Evolutionary conservation across 2,329 filamentous ascomycete genomes (phyloP), one percentile per base, ranked within the genome.

Genomic region (Penicillium griseofulvum): DNA sequence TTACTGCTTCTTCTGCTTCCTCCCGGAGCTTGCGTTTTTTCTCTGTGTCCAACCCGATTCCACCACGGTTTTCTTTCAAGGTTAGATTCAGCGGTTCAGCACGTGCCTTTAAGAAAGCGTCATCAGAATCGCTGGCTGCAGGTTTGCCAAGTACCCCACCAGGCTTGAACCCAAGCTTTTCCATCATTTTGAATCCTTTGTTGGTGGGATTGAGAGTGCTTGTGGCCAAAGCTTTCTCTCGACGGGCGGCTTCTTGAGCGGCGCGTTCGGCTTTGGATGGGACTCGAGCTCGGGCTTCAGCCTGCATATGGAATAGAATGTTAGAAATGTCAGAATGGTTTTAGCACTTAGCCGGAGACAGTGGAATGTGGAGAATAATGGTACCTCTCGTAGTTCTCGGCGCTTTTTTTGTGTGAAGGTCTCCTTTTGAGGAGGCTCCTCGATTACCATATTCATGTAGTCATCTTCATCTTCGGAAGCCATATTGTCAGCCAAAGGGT

Each of bases 141-240:
- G 80, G 77, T 63, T 83, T 85, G 1, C 94, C 94, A 3, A 97
- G 78, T 0, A 86, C 82, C 34, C 84, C 85, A 24, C 92, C 91
- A 19, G 84, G 79, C 55, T 85, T 87, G 77, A 95, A 99, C 0
- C 94, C 94, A 81, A 99, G 90, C 74, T 90, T 93, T 22, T 90
- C 88, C 92, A 99, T 96, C 91, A 99, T 97, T 61, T 90, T 86
- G 58, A 95, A 85, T 1, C 93, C 94, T 70, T 97, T 97, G 76
- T 87, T 95, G 65, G 82, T 83, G 47, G 84, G 81, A 19, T 86
- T 83, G 7, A 96, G 78, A 46, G 94, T 79, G 5, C 88, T 89
- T n/a, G 78, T 89, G 5, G 86, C 82, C 26, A 97, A 83, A 0
- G 89, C 90, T 36, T 82, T 84, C 71, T 97, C 90, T 49, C 91